phyloP scores from a whole-genome alignment of 2,329 filamentous ascomycete species.

The Colletotrichum noveboracense region DNA sequence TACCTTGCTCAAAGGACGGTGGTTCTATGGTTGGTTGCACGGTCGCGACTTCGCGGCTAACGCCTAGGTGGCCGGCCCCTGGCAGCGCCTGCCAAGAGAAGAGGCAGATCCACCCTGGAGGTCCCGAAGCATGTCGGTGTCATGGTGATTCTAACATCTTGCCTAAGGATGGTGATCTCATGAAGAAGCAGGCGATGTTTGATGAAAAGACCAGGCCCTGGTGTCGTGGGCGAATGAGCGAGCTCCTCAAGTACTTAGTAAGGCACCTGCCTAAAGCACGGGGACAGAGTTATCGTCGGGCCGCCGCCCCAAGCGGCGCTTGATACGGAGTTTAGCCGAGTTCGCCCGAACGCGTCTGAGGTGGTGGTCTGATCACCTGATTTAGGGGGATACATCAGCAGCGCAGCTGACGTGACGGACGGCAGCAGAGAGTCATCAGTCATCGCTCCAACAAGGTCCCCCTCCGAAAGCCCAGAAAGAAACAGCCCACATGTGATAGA shows the following conservation, averaged over 20 bases:
- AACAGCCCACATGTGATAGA: background rate
- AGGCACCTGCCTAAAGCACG: background rate
- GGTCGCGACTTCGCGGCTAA: background rate
- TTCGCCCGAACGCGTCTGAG: background rate
- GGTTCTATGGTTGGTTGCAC: background rate
- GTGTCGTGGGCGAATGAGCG: background rate
- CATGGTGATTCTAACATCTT: background rate
- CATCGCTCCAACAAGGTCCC: background rate
- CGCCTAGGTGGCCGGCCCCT: background rate
- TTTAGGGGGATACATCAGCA: background rate
- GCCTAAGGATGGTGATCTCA: background rate
- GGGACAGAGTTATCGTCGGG: background rate
- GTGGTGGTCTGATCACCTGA: background rate
- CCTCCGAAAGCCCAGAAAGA: background rate
- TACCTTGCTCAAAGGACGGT: background rate
- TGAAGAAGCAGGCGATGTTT: background rate
- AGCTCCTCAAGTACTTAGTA: background rate
- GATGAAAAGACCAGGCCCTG: background rate
- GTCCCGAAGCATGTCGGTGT: background rate
- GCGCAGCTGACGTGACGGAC: background rate
- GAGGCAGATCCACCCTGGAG: background rate
- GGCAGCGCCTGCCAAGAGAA: background rate
- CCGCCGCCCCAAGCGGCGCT: background rate
- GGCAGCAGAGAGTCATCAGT: background rate
- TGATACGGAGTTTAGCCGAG: constrained; percentile 17